Evolutionary conservation across 2,329 filamentous ascomycete species (phyloP).

Genomic region (Penicillium digitatum): DNA sequence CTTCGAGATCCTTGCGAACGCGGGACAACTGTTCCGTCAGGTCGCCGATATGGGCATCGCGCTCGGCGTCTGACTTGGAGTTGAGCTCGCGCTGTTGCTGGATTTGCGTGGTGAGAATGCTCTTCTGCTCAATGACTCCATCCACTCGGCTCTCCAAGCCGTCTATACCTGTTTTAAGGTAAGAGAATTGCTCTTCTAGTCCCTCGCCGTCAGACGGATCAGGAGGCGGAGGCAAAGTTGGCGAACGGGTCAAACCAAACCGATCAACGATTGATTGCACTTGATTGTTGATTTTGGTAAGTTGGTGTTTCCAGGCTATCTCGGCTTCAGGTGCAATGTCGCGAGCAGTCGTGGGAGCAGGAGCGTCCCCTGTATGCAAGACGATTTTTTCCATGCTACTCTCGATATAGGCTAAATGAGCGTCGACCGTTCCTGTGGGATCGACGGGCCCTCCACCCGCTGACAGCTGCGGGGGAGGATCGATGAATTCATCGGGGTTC

Average conservation of each 20-base stretch:
- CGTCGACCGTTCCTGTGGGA: slow-evolving; percentile 38
- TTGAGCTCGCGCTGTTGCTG: slow-evolving; percentile 94
- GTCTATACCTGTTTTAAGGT: slow-evolving; percentile 74
- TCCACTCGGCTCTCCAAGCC: slow-evolving; percentile 74
- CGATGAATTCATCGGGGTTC: slow-evolving; percentile 35
- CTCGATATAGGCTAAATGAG: slow-evolving; percentile 69
- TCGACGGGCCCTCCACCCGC: slow-evolving; percentile 26
- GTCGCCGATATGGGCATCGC: slow-evolving; percentile 47
- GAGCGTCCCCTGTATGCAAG: slow-evolving; percentile 41
- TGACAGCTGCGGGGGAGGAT: slow-evolving; percentile 35
- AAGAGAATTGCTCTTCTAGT: slow-evolving; percentile 65
- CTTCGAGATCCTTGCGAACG: slow-evolving; percentile 61
- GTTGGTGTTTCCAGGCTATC: slow-evolving; percentile 40
- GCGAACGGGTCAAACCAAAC: slow-evolving; percentile 42
- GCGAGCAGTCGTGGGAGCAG: slow-evolving; percentile 1
- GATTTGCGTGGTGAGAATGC: slow-evolving; percentile 83
- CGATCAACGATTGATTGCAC: slow-evolving; percentile 56
- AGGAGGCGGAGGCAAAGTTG: slow-evolving; percentile 57
- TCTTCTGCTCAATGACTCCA: slow-evolving; percentile 78
- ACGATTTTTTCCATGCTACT: slow-evolving; percentile 60
- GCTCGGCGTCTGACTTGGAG: slow-evolving; percentile 69
- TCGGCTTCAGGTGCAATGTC: slow-evolving; percentile 42
- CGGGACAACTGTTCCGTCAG: slow-evolving; percentile 51
- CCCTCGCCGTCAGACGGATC: slow-evolving; percentile 51
- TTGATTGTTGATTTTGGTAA: slow-evolving; percentile 62